These are phyloP conservation scores for Heterococcus sp. DNA, from an alignment of 108 stramenopile species.

Conservation along the genomic window DNA sequence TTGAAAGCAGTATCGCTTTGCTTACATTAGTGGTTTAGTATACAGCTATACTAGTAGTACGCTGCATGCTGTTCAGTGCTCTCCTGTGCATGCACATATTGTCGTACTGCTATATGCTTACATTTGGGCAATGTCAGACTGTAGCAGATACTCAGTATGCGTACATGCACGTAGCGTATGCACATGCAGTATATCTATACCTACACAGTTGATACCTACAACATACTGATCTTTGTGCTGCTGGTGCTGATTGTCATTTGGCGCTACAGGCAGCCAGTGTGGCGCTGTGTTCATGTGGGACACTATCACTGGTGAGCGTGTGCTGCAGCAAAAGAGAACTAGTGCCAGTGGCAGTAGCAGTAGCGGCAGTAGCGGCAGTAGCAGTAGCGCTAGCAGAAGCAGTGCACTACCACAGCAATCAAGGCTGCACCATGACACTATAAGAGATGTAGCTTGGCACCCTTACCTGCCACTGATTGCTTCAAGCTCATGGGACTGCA, in stretches of 20 bases:
- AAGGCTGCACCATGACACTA: conserved; percentile 7
- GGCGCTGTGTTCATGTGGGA: conserved; percentile 23
- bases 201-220: not conserved
- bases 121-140: too few relatives aligned
- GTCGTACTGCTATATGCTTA: too few relatives aligned
- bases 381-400: not conserved
- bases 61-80: not conserved
- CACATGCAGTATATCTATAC: not conserved
- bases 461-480: conserved; percentile 39
- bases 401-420: not conserved
- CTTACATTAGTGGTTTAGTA: not conserved
- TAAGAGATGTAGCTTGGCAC: conserved; percentile 41
- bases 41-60: not conserved
- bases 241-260: too few relatives aligned
- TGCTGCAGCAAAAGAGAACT: too few relatives aligned
- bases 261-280: not conserved
- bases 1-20: not conserved
- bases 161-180: not conserved
- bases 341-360: not conserved
- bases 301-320: conserved; percentile 2
- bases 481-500: conserved; percentile 31
- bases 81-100: not conserved
- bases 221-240: not conserved
- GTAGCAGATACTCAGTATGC: too few relatives aligned
- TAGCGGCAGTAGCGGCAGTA: not conserved